Conservation (phyloP, 148 eudicot genomes). For the Beta vulgaris region DNA sequence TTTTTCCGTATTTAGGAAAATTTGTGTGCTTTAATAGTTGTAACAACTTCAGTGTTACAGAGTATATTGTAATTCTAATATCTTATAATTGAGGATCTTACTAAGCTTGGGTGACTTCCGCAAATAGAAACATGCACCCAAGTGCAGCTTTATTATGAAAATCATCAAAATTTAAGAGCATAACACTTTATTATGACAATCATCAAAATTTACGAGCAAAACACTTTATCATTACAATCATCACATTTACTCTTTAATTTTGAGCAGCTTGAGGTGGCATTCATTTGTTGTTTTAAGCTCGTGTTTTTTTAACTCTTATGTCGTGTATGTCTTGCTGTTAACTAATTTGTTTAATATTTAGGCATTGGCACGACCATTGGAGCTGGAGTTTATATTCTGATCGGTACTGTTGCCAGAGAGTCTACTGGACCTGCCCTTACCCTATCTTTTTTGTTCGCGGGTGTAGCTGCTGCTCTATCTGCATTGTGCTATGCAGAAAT, state of each 20-base stretch:
- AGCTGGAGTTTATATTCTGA: conserved; percentile 87
- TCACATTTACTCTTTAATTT: background rate
- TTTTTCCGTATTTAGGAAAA: background rate
- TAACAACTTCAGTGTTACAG: no score
- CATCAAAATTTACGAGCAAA: no score
- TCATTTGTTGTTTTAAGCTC: background rate
- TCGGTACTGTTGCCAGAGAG: conserved; percentile 87
- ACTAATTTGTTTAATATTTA: conserved; percentile 22
- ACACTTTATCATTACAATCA: background rate
- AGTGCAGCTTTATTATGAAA: no score
- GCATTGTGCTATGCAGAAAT: conserved; percentile 92
- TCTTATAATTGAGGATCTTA: no score
- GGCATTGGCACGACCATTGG: conserved; percentile 92
- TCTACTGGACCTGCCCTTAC: conserved; percentile 81
- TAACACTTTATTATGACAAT: no score
- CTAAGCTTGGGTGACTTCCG: no score
- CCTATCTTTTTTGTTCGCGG: conserved; percentile 75
- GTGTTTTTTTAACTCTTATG: no score
- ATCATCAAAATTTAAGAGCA: no score
- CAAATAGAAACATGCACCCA: no score
- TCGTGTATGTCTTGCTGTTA: background rate
- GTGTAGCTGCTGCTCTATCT: conserved; percentile 85
- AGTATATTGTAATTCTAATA: no score
- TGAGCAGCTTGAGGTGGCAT: background rate
- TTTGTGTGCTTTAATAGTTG: background rate